Evolutionary conservation across 2,329 filamentous ascomycete genomes (phyloP).

Genomic region (Colletotrichum eremochloae): DNA sequence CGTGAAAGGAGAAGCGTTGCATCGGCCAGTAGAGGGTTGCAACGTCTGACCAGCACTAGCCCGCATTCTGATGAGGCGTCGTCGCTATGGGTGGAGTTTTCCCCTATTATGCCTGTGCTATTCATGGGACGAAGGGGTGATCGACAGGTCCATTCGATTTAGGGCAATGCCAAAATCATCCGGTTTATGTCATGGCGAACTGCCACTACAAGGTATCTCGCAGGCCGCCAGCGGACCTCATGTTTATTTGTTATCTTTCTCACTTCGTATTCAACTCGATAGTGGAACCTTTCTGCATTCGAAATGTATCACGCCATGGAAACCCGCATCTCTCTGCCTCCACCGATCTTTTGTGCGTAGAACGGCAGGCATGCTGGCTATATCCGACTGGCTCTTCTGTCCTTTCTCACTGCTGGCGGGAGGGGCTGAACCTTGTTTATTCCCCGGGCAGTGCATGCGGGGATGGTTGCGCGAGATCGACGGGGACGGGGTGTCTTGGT

Average conservation of each 20-base stretch:
- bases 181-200: constrained; percentile 3
- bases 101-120: not conserved
- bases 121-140: constrained; percentile 28
- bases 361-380: constrained; percentile 21
- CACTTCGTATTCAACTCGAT: constrained; percentile 6
- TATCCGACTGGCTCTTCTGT: constrained; percentile 25
- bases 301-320: constrained; percentile 11
- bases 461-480: constrained; percentile 24
- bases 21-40: constrained; percentile 2
- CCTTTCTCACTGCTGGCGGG: constrained; percentile 13
- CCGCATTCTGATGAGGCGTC: not conserved
- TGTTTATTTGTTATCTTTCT: too few species aligned
- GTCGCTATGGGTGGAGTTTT: constrained; percentile 4
- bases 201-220: constrained; percentile 13
- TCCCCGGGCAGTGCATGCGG: constrained; percentile 35
- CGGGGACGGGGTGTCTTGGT: constrained; percentile 11
- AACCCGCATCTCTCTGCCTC: constrained; percentile 19
- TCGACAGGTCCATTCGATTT: constrained; percentile 25
- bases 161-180: constrained; percentile 12
- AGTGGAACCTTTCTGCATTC: constrained; percentile 13
- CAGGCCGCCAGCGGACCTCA: not conserved
- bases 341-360: constrained; percentile 14
- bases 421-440: constrained; percentile 42
- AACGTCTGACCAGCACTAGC: not conserved
- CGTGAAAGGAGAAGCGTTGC: constrained; percentile 20